Base-by-base conservation (phyloP, 2,329 filamentous ascomycete genomes). In the Pseudocercospora macadamiae region DNA sequence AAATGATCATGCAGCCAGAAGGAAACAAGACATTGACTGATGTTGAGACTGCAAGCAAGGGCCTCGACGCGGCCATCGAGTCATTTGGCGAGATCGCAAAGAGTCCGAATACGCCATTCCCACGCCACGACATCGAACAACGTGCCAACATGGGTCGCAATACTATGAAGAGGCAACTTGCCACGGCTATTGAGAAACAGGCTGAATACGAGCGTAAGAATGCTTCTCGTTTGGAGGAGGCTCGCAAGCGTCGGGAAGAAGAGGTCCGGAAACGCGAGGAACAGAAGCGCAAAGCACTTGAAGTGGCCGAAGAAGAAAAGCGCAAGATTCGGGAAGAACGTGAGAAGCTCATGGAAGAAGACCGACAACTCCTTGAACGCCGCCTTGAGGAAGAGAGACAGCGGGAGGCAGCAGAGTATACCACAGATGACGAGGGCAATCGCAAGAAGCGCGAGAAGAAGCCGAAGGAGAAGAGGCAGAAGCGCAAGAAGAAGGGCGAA, bases 81-180 rank as follows among this genome's bases (percentile, higher is more conserved):
- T 78, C 82, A 8, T 86, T 89, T 60, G 80, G 78, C 32, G 79
- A 78, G 18, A 82, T 89, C 53, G 84, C 86, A 1, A 61, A 83
- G 64, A 79, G 79, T 32, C 86, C 86, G 56, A 83, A 82, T 61
- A 85, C 95, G 3, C 96, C 95, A 0, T 99, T 97, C 75, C 95
- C 93, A 5, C 89, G 91, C 68, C 84, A 89, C 60, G 91, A 97
- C 67, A 86, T 99, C 32, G 93, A 97, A 74, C 91, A 96, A 76
- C 91, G 96, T 71, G 93, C 95, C 42, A 96, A 91, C 80, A 99
- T 99, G 95, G 93, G 91, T 64, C 88, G 89, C 61, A 96, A 97
- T 73, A 99, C 96, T 1, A 91, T 96, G 78, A 89, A 90, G 64
- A 92, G 91, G 69, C 93, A 99, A 74, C 84, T 99, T 10, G 91